Percentiles rank a stretch among this genome's conserved stretches.
phyloP scores from a whole-genome alignment of 108 stramenopile genomes.

The Nitzschia sp. region DNA sequence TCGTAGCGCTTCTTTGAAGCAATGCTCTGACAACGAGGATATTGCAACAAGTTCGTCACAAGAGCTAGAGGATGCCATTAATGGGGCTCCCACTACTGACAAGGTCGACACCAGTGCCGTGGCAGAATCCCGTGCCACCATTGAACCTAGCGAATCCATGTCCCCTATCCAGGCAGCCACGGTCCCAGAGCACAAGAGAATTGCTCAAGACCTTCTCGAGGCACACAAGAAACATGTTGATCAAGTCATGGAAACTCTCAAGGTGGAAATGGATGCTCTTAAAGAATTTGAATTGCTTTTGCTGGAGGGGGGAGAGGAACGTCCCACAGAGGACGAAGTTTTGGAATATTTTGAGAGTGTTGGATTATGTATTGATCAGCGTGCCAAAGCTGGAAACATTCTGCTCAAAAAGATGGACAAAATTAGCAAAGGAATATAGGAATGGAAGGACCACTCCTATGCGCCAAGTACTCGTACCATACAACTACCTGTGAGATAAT shows the following conservation, averaged over 20 bases:
- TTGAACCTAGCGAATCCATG: not conserved
- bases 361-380: conserved; percentile 63
- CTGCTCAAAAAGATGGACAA: conserved; percentile 71
- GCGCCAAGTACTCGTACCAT: too few relatives aligned
- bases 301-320: conserved; percentile 39
- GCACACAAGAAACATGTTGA: conserved; percentile 74
- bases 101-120: not conserved
- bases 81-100: not conserved
- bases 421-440: conserved; percentile 45
- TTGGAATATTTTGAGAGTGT: conserved; percentile 82
- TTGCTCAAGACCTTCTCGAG: conserved; percentile 58
- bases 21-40: not conserved
- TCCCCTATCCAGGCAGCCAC: not conserved
- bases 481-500: too few relatives aligned
- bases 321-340: conserved; percentile 75
- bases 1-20: not conserved
- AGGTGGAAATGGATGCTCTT: conserved; percentile 76
- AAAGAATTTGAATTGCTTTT: conserved; percentile 62
- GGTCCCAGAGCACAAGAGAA: conserved; percentile 45
- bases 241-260: conserved; percentile 63
- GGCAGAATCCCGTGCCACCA: not conserved
- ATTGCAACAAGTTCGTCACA: not conserved
- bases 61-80: conserved; percentile 8
- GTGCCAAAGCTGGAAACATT: conserved; percentile 41
- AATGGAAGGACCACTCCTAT: too few relatives aligned